Evolutionary conservation across 305 asterid genomes (phyloP), one percentile per base, ranked within the genome.

Genomic region (Solanum hybrid): DNA sequence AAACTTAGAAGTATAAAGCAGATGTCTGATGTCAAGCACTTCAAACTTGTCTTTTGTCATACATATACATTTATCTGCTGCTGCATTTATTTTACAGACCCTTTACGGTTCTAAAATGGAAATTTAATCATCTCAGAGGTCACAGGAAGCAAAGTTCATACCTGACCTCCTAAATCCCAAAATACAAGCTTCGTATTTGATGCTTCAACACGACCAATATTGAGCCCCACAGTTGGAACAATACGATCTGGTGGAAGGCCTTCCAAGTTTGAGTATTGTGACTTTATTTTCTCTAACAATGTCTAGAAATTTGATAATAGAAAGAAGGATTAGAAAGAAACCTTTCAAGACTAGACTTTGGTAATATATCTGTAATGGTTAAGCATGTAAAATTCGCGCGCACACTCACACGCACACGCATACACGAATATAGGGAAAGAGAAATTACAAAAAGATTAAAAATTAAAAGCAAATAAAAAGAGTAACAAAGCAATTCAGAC

Each of bases 161-260:
- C 99, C 99, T 97, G 99, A 90, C 99, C 99, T 93, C 99, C 99
- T 94, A 97, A 97, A 97, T 97, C 99, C 99, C 99, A 97, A 93
- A 97, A 96, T 68, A 96, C 98, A 88, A 97, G 99, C 92, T 97
- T 96, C 37, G 97, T 89, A 91, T 95, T 96, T 34, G 95, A 92
- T 90, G 93, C 95, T 95, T 96, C 99, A 88, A 94, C 94, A 38
- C 98, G 98, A 13, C 98, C 99, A 89, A 97, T 97, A 93, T 97
- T 96, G 87, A 97, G 99, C 88, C 99, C 99, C 88, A 96, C 99
- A 7, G 99, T 97, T 41, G 99, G 99, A 90, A 97, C 98, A 92
- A 96, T 97, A 41, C 98, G 95, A 91, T 97, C 98, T 45, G 99
- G 98, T 39, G 99, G 96, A 91, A 96, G 96, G 88, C 98, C 99